A percentile compares a stretch with the other conserved stretches of the same genome.
These are phyloP conservation scores for Phytopythium sindhum DNA, from an alignment of 352 stramenopile genomes.

Conservation along the genomic window DNA sequence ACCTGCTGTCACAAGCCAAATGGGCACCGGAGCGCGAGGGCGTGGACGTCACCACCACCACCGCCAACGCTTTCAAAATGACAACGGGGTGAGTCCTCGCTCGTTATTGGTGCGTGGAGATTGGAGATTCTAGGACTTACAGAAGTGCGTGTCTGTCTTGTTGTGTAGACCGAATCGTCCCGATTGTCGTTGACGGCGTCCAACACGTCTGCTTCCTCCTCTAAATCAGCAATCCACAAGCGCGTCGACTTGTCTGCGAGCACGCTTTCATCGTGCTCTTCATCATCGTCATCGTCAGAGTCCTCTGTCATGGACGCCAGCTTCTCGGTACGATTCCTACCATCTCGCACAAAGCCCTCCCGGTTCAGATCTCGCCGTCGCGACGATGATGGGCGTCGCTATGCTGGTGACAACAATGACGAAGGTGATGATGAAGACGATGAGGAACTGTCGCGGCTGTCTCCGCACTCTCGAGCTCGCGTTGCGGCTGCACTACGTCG, in stretches of 20 bases:
- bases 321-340: neutral
- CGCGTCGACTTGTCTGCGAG: neutral
- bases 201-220: neutral
- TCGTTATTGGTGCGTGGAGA: neutral
- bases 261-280: neutral
- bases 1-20: neutral
- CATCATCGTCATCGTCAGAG: neutral
- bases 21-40: neutral
- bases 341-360: neutral
- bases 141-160: neutral
- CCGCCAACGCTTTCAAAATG: neutral
- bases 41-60: neutral
- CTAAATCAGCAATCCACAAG: neutral
- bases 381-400: neutral
- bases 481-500: neutral
- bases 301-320: neutral
- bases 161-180: neutral
- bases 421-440: neutral
- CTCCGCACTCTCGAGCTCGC: neutral
- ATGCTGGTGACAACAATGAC: neutral
- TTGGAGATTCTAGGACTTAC: neutral
- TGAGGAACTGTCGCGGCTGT: neutral
- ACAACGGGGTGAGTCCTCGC: neutral
- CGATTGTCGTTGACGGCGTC: neutral
- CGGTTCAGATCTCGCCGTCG: neutral